Percentiles rank a stretch among this genome's conserved stretches.
These are phyloP conservation scores for Claviceps maximensis DNA, from an alignment of 2,329 filamentous ascomycete species.

Conservation along the genomic window DNA sequence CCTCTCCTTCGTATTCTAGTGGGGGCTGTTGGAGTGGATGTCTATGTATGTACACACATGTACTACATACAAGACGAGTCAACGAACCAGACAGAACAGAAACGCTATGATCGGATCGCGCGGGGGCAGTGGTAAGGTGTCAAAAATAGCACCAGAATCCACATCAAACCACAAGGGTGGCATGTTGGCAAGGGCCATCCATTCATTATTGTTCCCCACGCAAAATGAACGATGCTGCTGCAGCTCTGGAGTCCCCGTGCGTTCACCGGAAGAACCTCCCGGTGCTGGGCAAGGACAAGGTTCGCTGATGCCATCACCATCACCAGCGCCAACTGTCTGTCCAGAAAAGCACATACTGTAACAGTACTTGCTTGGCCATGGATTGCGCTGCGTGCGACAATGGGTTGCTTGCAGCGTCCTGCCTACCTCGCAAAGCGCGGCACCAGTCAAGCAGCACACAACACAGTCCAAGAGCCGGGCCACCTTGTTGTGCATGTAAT, in stretches of 20 bases:
- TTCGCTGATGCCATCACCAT: background rate
- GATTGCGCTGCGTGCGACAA: background rate
- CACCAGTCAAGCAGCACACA: background rate
- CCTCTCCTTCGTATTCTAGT: background rate
- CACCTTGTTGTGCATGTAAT: no score
- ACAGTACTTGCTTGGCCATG: background rate
- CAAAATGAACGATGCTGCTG: background rate
- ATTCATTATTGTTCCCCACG: background rate
- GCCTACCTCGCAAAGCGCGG: background rate
- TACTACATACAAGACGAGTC: no score
- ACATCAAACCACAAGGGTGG: background rate
- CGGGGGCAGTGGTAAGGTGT: slow-evolving; percentile 1
- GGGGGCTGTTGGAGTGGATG: background rate
- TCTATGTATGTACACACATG: no score
- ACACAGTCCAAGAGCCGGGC: no score
- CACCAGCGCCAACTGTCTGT: background rate
- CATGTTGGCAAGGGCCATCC: background rate
- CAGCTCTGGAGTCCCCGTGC: background rate
- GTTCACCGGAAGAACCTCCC: background rate
- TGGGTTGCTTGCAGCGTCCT: background rate
- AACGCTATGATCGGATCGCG: background rate
- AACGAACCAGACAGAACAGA: background rate
- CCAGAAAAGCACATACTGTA: background rate
- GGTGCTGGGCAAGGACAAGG: background rate
- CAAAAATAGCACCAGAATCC: slow-evolving; percentile 4